Evolutionary conservation across 2,329 filamentous ascomycete genomes (phyloP), one percentile per base, ranked within the genome.

Genomic region (Sclerotinia glacialis): DNA sequence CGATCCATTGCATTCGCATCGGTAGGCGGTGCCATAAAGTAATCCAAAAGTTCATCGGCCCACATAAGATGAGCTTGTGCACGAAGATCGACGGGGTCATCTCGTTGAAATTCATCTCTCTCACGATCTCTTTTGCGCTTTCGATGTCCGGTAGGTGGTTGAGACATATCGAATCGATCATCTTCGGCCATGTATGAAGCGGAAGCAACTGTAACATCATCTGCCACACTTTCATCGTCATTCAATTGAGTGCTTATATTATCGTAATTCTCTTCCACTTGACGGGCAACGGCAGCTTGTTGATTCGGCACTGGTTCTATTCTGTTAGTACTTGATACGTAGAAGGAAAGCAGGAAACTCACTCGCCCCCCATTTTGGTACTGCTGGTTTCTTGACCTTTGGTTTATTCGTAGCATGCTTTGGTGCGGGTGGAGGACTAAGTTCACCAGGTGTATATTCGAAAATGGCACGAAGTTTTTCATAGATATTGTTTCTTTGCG

Each of bases 41-140:
- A 99, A 78, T 99, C 95, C 46, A 99, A 83, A 34, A 99, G 84
- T 73, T 95, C 91, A 71, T 99, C 95, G 21, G 93, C 92, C 78
- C 97, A 99, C 31, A 96, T 83, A 37, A 91, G 89, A 77, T 98
- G 93, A 72, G 95, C 89, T 76, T 93, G 90, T 71, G 96, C 91
- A 9, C 86, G 87, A 68, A 86, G 74, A 77, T 87, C 81, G 80
- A 89, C 79, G 8, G 64, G 28, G 12, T 59, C 65, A n/a, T 67
- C 65, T 46, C 34, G 56, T 70, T 96, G 91, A 9, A 86, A 87
- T 68, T 86, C 74, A 77, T 87, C 81, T 80, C 89, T 79, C 28
- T 80, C 82, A 26, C 64, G 49, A 44, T 64, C 58, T n/a, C 92
- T 85, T 80, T 96, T 96, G 68, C 93, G 86, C 79, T 97, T 97